Percentiles rank a stretch among this genome's conserved stretches.
These are phyloP conservation scores for Pythium aquatile DNA, from an alignment of 352 stramenopile genomes.

Conservation along the genomic window DNA sequence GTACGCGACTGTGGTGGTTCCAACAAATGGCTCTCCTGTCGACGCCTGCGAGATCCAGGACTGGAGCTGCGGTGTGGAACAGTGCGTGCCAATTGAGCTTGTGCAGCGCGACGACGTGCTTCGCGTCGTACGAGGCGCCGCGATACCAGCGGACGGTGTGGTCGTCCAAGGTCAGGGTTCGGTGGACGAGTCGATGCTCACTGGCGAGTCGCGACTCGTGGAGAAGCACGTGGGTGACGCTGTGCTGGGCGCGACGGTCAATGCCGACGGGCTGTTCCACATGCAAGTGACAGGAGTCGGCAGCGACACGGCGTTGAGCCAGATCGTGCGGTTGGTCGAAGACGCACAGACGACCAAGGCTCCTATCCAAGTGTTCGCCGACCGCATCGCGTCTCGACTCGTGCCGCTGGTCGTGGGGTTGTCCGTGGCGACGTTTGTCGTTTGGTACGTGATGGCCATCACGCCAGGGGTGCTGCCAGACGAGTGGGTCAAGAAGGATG, in stretches of 20 bases:
- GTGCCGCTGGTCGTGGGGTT: conserved; percentile 93
- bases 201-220: conserved; percentile 93
- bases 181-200: conserved; percentile 96
- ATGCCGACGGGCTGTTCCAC: conserved; percentile 89
- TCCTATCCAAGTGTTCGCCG: conserved; percentile 97
- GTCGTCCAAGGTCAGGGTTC: conserved; percentile 89
- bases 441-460: conserved; percentile 90
- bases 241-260: conserved; percentile 91
- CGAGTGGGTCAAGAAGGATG: conserved; percentile 38
- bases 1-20: conserved; percentile 1
- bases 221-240: conserved; percentile 87
- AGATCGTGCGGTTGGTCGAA: conserved; percentile 98
- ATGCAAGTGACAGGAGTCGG: conserved; percentile 93
- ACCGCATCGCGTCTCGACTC: conserved; percentile 95
- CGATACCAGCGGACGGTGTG: conserved; percentile 92
- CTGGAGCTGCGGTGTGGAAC: conserved; percentile 37
- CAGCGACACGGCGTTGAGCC: conserved; percentile 92
- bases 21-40: no score
- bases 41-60: no score
- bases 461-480: conserved; percentile 3
- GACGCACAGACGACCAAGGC: conserved; percentile 97
- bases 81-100: conserved; percentile 79
- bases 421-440: conserved; percentile 93
- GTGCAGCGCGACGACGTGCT: conserved; percentile 92
- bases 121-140: conserved; percentile 91